A percentile compares a stretch with the other conserved stretches of the same genome.
Evolutionary conservation across 192 early-diverging fungal genomes (phyloP).

Genomic region (Ambispora gerdemannii): DNA sequence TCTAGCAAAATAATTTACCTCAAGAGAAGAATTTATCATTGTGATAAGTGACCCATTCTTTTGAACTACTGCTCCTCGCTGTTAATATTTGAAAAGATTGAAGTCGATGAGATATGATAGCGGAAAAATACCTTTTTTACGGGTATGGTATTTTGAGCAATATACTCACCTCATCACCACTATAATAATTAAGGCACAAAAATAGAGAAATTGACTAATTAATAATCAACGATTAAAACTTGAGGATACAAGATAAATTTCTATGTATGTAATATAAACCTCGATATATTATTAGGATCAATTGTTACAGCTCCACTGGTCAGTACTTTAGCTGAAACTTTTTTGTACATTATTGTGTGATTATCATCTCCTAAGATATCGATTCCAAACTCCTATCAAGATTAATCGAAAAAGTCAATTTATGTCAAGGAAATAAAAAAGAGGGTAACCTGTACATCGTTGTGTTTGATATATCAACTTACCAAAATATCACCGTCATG

Average conservation of each 20-base stretch:
- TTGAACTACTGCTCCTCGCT: neutral
- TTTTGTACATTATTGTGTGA: conserved; percentile 4
- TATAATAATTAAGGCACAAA: neutral
- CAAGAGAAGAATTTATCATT: neutral
- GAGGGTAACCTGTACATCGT: neutral
- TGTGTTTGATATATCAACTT: neutral
- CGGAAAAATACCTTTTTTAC: no score
- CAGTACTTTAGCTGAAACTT: conserved; percentile 9
- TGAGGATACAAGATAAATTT: neutral
- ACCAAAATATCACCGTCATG: conserved; percentile 58
- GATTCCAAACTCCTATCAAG: conserved; percentile 26
- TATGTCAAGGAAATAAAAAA: neutral
- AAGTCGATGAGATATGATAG: no score
- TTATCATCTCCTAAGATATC: conserved; percentile 22
- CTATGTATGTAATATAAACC: neutral
- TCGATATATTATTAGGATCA: neutral
- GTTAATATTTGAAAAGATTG: no score
- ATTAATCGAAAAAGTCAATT: neutral
- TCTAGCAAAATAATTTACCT: neutral
- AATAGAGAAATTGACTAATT: neutral
- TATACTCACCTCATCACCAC: neutral
- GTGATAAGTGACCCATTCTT: neutral
- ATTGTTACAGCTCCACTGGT: neutral
- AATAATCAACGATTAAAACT: neutral
- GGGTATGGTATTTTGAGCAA: neutral